Evolutionary conservation across 2,329 filamentous ascomycete species (phyloP).

Genomic region (Cladorrhinum sp.): DNA sequence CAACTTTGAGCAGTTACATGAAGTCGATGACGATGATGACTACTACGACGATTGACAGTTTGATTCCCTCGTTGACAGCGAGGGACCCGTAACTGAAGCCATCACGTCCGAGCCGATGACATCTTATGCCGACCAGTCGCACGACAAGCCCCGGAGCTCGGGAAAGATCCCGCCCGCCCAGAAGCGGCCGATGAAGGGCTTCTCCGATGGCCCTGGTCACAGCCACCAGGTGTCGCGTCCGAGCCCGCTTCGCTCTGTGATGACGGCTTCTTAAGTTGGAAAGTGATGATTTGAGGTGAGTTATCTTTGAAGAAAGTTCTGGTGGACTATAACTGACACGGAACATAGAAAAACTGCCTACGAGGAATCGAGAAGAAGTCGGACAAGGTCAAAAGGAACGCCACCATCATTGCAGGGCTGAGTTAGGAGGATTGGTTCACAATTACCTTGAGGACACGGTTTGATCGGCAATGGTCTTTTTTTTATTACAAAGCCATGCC

Average conservation of each 20-base stretch:
- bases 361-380: conserved; percentile 23
- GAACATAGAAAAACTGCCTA: conserved; percentile 22
- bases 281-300: conserved; percentile 28
- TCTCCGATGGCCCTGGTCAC: conserved; percentile 43
- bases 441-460: conserved; percentile 18
- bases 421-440: conserved; percentile 18
- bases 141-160: conserved; percentile 39
- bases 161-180: conserved; percentile 37
- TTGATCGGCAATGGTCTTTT: conserved; percentile 14
- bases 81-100: conserved; percentile 72
- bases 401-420: conserved; percentile 27
- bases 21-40: conserved; percentile 86
- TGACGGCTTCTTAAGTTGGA: conserved; percentile 57
- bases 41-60: conserved; percentile 91
- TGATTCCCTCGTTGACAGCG: conserved; percentile 81
- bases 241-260: conserved; percentile 67
- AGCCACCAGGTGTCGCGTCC: conserved; percentile 55
- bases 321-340: not conserved
- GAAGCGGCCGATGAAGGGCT: conserved; percentile 47
- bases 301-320: not conserved
- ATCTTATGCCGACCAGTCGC: conserved; percentile 37
- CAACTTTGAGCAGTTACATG: conserved; percentile 98
- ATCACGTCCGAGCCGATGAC: conserved; percentile 35
- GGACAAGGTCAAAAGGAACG: conserved; percentile 17
- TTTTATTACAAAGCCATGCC: conserved; percentile 15